Conservation (phyloP, 2,329 filamentous ascomycete species). For the Emmonsiellopsis sp. region DNA sequence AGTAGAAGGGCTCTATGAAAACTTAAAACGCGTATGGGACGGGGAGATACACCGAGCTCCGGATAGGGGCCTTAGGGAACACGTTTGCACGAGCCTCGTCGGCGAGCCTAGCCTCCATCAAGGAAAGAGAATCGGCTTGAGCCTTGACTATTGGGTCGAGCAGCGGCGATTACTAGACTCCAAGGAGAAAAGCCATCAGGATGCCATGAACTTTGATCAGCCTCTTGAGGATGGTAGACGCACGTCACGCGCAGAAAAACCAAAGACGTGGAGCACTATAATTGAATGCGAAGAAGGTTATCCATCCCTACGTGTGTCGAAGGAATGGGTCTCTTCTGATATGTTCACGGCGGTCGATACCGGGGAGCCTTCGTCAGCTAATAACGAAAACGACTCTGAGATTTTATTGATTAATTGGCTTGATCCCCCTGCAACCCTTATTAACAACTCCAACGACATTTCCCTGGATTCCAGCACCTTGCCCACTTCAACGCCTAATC, state of each 20-base stretch:
- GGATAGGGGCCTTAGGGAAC: constrained; percentile 25
- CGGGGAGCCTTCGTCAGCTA: constrained; percentile 16
- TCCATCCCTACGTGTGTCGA: constrained; percentile 35
- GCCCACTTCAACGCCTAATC: constrained; percentile 29
- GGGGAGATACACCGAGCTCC: constrained; percentile 28
- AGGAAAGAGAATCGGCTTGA: constrained; percentile 30
- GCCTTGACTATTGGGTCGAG: constrained; percentile 35
- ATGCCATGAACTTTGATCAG: constrained; percentile 27
- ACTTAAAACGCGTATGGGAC: constrained; percentile 34
- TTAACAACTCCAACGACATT: constrained; percentile 26
- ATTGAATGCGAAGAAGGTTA: constrained; percentile 39
- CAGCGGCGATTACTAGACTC: constrained; percentile 26
- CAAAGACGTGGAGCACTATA: constrained; percentile 26
- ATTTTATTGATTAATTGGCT: constrained; percentile 28
- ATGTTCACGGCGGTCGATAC: constrained; percentile 22
- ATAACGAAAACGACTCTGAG: constrained; percentile 16
- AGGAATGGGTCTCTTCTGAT: constrained; percentile 33
- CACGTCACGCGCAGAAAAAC: constrained; percentile 14
- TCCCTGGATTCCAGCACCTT: constrained; percentile 30
- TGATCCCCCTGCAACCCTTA: constrained; percentile 30
- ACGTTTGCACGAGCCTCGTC: constrained; percentile 32
- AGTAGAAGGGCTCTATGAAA: constrained; percentile 34
- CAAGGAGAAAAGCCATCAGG: constrained; percentile 17
- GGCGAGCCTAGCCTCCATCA: constrained; percentile 36
- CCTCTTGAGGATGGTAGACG: constrained; percentile 12